Base-by-base conservation (phyloP, 148 eudicot species). In the Rhododendron griersonianum region DNA sequence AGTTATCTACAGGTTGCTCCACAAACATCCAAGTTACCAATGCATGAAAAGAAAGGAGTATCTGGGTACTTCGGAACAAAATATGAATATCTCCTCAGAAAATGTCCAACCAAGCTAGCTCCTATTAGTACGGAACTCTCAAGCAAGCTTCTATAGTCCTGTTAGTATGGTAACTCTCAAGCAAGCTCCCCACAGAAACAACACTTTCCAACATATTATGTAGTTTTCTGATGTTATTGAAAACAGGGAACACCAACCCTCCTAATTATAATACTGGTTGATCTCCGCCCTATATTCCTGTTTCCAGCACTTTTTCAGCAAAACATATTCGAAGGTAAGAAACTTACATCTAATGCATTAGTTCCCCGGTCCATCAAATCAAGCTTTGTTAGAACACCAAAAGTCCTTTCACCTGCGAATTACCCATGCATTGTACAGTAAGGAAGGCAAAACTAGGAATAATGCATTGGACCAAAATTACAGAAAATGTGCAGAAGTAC, bases 341-440 rank as follows among this genome's bases (percentile, higher is more conserved):
- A 78, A 82, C 75, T 82, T 87, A 92, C 94, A 85, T 92, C 93
- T 83, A 91, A 67, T 10, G 96, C 96, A 88, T 93, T 91, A 88
- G 96, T 93, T 89, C 96, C 96, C 85, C 63, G 89, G 85, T 93
- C 96, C 96, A 93, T 93, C 83, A 93, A 88, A 87, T 93, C 96
- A 63, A 93, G 91, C 89, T 93, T 93, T 28, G 96, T 93, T 88
- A 93, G 79, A 81, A 93, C 96, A 76, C 96, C 94, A 89, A 92
- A 90, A 69, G 96, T 93, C 87, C 94, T 89, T 47, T 90, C 93
- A 87, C 94, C 96, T 93, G 81, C 11, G 16, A 45, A 85, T 53
- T 65, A 81, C 77, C 55, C 76, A 77, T 69, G 48, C 19, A 81
- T 85, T 48, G 65, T 10, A 30, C 28, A 0, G 23, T 9, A 48